Conservation (phyloP, 805 yeast species). For the Saturnispora ahearnii region DNA sequence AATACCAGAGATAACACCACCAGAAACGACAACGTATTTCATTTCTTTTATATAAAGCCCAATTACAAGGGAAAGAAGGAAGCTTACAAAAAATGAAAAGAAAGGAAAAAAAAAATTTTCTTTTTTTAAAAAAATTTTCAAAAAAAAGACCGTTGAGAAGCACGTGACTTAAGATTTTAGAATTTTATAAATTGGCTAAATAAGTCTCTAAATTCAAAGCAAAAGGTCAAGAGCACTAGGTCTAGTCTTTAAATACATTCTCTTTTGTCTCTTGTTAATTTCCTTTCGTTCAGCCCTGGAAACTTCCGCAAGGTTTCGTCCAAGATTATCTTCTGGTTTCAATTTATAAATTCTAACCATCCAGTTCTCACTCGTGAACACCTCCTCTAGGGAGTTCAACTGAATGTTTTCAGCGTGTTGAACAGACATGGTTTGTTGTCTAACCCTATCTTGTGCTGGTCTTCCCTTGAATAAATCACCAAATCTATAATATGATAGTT, state of each 20-base stretch:
- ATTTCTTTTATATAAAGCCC: constrained; percentile 31
- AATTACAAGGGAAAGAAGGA: constrained; percentile 14
- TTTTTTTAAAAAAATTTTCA: not conserved
- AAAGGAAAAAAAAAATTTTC: not conserved
- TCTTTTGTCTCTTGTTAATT: constrained; percentile 20
- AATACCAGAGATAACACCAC: constrained; percentile 98
- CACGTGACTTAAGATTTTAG: not conserved
- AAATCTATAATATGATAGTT: constrained; percentile 85
- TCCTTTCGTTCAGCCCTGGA: constrained; percentile 39
- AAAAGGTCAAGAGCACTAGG: constrained; percentile 23
- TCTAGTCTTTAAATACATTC: constrained; percentile 21
- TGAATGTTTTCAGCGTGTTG: constrained; percentile 35
- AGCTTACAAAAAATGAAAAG: not conserved
- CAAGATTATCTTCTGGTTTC: constrained; percentile 78
- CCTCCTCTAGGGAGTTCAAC: constrained; percentile 82
- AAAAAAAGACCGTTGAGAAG: not conserved
- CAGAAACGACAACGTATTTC: constrained; percentile 99
- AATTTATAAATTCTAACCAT: constrained; percentile 89
- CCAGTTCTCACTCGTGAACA: constrained; percentile 93
- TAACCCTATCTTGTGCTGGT: constrained; percentile 74
- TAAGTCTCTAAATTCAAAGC: not conserved
- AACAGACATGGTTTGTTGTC: constrained; percentile 51
- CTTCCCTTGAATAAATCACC: constrained; percentile 56
- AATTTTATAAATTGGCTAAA: not conserved
- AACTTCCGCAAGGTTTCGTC: constrained; percentile 62